These are phyloP conservation scores for Nemophila menziesii DNA, from an alignment of 257 asterid species.

Conservation along the genomic window DNA sequence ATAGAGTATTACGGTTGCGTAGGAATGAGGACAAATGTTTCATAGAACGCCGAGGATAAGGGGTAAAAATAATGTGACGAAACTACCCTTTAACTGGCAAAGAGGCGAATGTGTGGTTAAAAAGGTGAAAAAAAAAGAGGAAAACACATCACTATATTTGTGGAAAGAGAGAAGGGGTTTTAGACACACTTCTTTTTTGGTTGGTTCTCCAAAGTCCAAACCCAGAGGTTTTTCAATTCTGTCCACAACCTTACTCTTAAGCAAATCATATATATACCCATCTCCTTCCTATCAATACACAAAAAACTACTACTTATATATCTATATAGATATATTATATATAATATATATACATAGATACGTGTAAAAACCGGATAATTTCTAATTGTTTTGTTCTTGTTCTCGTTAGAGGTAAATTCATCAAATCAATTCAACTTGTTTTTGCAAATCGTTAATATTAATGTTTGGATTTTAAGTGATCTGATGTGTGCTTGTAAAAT, in stretches of 20 bases:
- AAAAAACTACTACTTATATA: too few relatives aligned
- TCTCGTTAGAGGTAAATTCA: background rate
- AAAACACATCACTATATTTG: constrained; percentile 1
- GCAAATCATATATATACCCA: constrained; percentile 5
- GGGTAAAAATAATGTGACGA: background rate
- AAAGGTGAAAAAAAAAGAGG: background rate
- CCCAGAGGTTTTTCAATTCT: constrained; percentile 8
- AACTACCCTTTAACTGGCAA: background rate
- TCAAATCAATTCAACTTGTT: too few relatives aligned
- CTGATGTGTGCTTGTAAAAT: too few relatives aligned
- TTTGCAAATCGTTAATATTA: too few relatives aligned
- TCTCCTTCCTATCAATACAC: background rate
- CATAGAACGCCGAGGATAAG: background rate
- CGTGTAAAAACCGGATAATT: background rate
- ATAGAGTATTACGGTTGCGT: too few relatives aligned
- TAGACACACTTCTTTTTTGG: constrained; percentile 5
- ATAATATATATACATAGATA: background rate
- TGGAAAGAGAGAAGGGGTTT: constrained; percentile 1
- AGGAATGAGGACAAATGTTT: too few relatives aligned
- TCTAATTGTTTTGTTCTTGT: background rate
- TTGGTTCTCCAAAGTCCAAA: constrained; percentile 8
- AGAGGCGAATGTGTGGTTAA: constrained; percentile 2
- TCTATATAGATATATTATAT: background rate
- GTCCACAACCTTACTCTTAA: constrained; percentile 3
- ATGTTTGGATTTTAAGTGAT: too few relatives aligned